Evolutionary conservation across 805 yeast genomes (phyloP).

Genomic region (Lipomyces sp.): DNA sequence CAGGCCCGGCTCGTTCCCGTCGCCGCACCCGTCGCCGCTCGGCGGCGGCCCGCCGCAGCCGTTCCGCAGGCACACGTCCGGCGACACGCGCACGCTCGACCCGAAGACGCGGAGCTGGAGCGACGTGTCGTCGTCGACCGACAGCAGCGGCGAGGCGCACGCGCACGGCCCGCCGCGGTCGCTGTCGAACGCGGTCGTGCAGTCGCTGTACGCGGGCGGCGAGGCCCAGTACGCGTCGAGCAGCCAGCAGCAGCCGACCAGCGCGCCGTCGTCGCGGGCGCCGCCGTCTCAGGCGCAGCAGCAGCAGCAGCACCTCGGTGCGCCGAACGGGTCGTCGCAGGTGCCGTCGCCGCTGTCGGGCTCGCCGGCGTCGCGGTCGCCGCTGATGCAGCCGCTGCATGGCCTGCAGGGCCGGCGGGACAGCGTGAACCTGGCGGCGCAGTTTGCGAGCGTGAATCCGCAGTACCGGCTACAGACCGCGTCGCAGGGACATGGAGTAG

Average conservation of each 20-base stretch:
- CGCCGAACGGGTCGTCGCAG: neutral
- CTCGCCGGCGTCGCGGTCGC: conserved; percentile 17
- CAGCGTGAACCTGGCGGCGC: conserved; percentile 20
- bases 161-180: too few relatives aligned
- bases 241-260: too few relatives aligned
- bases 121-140: conserved; percentile 15
- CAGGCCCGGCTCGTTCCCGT: conserved; percentile 25
- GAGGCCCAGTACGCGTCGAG: conserved; percentile 1
- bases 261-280: neutral
- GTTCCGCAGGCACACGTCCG: conserved; percentile 22
- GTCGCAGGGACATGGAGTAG: conserved; percentile 7
- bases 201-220: too few relatives aligned
- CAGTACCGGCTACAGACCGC: conserved; percentile 18
- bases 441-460: conserved; percentile 19
- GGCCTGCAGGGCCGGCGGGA: conserved; percentile 3
- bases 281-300: neutral
- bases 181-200: too few relatives aligned
- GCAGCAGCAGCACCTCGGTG: neutral
- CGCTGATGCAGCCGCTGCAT: conserved; percentile 9
- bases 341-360: conserved; percentile 6
- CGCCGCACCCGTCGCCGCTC: conserved; percentile 9
- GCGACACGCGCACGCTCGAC: conserved; percentile 8
- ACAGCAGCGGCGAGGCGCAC: too few relatives aligned
- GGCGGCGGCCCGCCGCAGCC: conserved; percentile 3
- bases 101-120: conserved; percentile 11